Conservation (phyloP, 2,329 filamentous ascomycete genomes). For the Fusarium temperatum region DNA sequence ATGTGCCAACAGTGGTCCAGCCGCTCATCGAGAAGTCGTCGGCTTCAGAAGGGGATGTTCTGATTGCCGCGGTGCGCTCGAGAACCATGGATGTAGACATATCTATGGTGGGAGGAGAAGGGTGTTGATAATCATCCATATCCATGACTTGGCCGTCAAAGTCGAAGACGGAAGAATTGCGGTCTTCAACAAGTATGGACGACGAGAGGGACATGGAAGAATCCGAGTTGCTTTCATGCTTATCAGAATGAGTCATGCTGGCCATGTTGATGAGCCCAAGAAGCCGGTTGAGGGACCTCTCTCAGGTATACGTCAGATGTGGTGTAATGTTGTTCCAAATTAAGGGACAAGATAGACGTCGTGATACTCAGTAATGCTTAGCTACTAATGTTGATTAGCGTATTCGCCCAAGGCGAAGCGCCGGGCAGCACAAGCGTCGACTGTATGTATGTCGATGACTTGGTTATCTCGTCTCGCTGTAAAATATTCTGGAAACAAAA, state of each 20-base stretch:
- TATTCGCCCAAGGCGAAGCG: neutral
- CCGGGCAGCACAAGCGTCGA: neutral
- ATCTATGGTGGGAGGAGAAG: slow-evolving; percentile 5
- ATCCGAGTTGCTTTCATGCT: neutral
- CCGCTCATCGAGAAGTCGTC: slow-evolving; percentile 19
- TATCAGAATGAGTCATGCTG: slow-evolving; percentile 6
- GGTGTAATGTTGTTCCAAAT: slow-evolving; percentile 4
- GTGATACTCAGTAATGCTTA: neutral
- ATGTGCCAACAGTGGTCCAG: slow-evolving; percentile 21
- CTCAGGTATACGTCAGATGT: neutral
- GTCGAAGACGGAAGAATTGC: neutral
- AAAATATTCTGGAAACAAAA: neutral
- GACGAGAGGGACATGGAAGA: slow-evolving; percentile 13
- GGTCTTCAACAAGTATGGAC: slow-evolving; percentile 14
- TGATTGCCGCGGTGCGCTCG: slow-evolving; percentile 11
- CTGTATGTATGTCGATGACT: neutral
- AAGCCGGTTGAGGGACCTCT: neutral
- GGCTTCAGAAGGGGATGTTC: neutral
- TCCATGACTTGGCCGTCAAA: neutral
- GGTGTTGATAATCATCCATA: neutral
- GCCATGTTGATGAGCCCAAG: neutral
- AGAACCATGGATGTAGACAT: slow-evolving; percentile 12
- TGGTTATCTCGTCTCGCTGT: neutral
- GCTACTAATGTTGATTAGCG: neutral
- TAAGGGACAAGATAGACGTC: neutral